Conservation (phyloP, 495 filamentous ascomycete species). For the Filosporella fistucella region DNA sequence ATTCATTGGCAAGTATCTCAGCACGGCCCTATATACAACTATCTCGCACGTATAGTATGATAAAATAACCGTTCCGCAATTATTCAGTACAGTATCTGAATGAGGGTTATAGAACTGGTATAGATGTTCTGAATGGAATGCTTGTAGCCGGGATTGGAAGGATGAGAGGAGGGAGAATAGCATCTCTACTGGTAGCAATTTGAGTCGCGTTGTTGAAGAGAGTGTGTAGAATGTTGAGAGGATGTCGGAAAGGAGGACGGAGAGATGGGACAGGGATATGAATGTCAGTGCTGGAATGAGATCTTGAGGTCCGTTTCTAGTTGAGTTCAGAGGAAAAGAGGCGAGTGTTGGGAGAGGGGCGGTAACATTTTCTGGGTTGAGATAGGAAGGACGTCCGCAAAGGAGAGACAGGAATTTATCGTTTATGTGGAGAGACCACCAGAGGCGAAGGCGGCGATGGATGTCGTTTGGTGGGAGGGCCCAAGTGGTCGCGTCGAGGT, state of each 20-base stretch:
- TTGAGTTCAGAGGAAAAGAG: constrained; percentile 41
- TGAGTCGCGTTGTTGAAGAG: constrained; percentile 47
- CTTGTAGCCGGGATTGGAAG: constrained; percentile 2
- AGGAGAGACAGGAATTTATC: constrained; percentile 57
- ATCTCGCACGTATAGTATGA: constrained; percentile 60
- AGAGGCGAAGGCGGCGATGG: constrained; percentile 51
- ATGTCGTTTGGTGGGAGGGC: constrained; percentile 47
- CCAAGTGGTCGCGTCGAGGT: constrained; percentile 54
- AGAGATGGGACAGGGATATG: constrained; percentile 54
- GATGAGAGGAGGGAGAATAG: neutral
- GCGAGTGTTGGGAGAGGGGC: constrained; percentile 49
- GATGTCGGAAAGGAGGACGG: constrained; percentile 56
- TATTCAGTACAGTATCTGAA: constrained; percentile 21
- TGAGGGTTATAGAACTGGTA: constrained; percentile 9
- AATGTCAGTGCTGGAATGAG: constrained; percentile 45
- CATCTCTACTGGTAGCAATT: constrained; percentile 13
- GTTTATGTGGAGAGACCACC: constrained; percentile 57
- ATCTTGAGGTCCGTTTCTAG: constrained; percentile 34
- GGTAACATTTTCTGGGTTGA: constrained; percentile 51
- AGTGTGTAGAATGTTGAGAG: constrained; percentile 58
- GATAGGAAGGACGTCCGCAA: constrained; percentile 51
- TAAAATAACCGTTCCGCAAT: constrained; percentile 48
- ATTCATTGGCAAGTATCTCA: constrained; percentile 43
- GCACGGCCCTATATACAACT: constrained; percentile 56
- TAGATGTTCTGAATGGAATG: constrained; percentile 6